Percentiles rank a stretch among this genome's conserved stretches.
These are phyloP conservation scores for Rhizopogon vinicolor DNA, from an alignment of 768 basidiomycete species.

Conservation along the genomic window DNA sequence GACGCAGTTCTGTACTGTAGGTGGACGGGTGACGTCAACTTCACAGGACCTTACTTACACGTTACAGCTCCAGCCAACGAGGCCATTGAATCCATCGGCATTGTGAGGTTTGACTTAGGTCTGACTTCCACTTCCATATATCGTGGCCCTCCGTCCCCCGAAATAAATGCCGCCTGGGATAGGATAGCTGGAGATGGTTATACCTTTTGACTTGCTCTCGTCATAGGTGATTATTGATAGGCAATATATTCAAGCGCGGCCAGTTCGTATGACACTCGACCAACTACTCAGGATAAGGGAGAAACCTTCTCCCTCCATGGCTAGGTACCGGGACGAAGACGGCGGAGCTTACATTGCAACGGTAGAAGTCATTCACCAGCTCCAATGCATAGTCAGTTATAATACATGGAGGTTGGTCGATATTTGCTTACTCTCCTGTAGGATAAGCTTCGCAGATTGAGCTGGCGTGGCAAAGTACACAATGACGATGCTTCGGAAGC, in stretches of 20 bases:
- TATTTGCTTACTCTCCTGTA: background rate
- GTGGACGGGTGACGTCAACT: too few relatives aligned
- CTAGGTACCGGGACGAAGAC: slow-evolving; percentile 5
- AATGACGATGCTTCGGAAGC: slow-evolving; percentile 1
- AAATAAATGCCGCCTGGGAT: slow-evolving; percentile 9
- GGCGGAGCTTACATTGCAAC: slow-evolving; percentile 6
- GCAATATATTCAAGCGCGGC: background rate
- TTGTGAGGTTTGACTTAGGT: slow-evolving; percentile 1
- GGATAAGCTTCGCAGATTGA: slow-evolving; percentile 8
- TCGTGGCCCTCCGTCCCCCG: slow-evolving; percentile 2
- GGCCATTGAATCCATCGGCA: slow-evolving; percentile 5
- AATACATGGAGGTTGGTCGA: background rate
- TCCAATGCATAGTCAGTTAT: slow-evolving; percentile 4
- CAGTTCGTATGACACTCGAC: background rate
- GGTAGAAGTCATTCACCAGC: slow-evolving; percentile 7
- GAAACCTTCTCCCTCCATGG: background rate
- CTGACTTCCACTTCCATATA: background rate
- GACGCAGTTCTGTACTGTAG: too few relatives aligned
- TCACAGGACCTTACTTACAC: too few relatives aligned
- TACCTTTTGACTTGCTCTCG: background rate
- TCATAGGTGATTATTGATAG: too few relatives aligned
- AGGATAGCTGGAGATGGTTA: slow-evolving; percentile 2
- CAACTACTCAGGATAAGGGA: slow-evolving; percentile 3
- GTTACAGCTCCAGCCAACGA: slow-evolving; percentile 5
- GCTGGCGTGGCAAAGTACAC: background rate